Conservation (phyloP, 805 yeast genomes). For the Nakazawaea pomicola region DNA sequence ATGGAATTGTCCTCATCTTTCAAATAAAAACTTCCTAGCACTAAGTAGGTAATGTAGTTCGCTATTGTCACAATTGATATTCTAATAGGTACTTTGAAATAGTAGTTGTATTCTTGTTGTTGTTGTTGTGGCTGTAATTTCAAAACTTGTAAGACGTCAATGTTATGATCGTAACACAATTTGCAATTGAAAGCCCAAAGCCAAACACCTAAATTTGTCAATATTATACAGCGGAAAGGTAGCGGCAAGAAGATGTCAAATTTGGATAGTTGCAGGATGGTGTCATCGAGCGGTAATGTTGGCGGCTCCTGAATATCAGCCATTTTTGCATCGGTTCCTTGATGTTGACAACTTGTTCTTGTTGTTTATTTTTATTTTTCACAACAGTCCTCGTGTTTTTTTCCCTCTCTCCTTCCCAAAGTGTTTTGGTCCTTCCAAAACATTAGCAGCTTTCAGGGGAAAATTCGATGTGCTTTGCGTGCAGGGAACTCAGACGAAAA, state of each 20-base stretch:
- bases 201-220: constrained; percentile 45
- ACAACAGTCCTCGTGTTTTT: not conserved
- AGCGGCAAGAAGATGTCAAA: constrained; percentile 36
- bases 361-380: not conserved
- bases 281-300: constrained; percentile 10
- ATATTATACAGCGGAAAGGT: constrained; percentile 46
- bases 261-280: constrained; percentile 11
- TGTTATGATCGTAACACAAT: constrained; percentile 30
- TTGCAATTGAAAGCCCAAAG: constrained; percentile 47
- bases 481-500: no score
- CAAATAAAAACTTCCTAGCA: constrained; percentile 15
- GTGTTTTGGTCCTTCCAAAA: no score
- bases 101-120: constrained; percentile 19
- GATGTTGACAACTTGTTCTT: no score
- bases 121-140: constrained; percentile 28
- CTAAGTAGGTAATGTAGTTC: constrained; percentile 24
- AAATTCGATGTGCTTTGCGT: not conserved
- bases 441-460: not conserved
- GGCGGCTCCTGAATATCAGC: constrained; percentile 7
- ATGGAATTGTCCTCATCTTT: constrained; percentile 19
- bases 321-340: not conserved
- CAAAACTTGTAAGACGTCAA: constrained; percentile 42
- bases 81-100: constrained; percentile 16
- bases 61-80: constrained; percentile 21
- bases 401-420: no score